phyloP scores from a whole-genome alignment of 139 green algal species.

The Asterochloris erici region DNA sequence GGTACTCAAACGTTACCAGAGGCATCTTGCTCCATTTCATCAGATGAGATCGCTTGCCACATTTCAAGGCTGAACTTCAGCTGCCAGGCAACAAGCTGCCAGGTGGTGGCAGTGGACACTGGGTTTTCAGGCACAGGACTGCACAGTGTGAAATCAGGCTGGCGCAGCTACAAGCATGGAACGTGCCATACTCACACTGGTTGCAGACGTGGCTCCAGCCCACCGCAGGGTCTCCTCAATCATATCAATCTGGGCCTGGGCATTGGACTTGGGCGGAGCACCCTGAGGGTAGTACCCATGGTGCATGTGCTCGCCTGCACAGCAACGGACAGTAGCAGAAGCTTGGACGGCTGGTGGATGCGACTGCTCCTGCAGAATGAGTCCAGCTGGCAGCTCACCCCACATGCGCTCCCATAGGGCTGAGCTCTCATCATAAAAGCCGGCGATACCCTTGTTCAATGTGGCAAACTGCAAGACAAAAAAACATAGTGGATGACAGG shows the following conservation, averaged over 20 bases:
- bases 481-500: too few relatives aligned
- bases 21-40: not conserved
- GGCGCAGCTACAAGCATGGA: not conserved
- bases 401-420: slow-evolving; percentile 92
- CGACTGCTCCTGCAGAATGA: not conserved
- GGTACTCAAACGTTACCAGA: too few relatives aligned
- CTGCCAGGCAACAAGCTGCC: not conserved
- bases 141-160: too few relatives aligned
- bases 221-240: slow-evolving; percentile 86
- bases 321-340: not conserved
- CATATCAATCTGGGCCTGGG: slow-evolving; percentile 92
- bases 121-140: too few relatives aligned
- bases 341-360: not conserved
- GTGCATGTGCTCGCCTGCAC: slow-evolving; percentile 12
- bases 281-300: slow-evolving; percentile 75
- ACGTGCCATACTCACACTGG: slow-evolving; percentile 26
- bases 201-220: slow-evolving; percentile 56
- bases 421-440: slow-evolving; percentile 92
- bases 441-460: slow-evolving; percentile 91
- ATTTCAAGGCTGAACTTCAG: not conserved
- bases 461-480: slow-evolving; percentile 36
- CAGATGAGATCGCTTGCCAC: not conserved
- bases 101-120: not conserved
- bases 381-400: slow-evolving; percentile 63
- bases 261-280: slow-evolving; percentile 53